Evolutionary conservation across 306 rosid genomes (phyloP).

Genomic region (Begonia loranthoides): DNA sequence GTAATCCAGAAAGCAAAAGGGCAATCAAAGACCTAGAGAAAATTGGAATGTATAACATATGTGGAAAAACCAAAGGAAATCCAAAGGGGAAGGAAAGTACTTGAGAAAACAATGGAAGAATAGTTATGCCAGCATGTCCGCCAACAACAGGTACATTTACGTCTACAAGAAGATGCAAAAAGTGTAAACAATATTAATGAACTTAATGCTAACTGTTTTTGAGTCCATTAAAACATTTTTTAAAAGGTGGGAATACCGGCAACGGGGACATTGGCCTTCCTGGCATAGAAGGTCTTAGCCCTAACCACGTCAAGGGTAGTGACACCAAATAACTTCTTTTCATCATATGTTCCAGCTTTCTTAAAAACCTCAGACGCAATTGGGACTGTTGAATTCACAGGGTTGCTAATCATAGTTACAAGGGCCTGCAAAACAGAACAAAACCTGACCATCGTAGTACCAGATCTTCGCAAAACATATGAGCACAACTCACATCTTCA

Average conservation of each 20-base stretch:
- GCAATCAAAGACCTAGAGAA: not conserved
- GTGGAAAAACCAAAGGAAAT: slow-evolving; percentile 1
- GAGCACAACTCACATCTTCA: not conserved
- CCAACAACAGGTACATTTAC: slow-evolving; percentile 96
- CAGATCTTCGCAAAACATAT: not conserved
- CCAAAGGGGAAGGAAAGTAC: slow-evolving; percentile 18
- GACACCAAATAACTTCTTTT: slow-evolving; percentile 81
- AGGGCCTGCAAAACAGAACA: slow-evolving; percentile 39
- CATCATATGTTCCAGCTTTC: slow-evolving; percentile 81
- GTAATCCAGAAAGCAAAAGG: not conserved
- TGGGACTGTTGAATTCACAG: slow-evolving; percentile 94
- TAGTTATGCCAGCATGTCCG: slow-evolving; percentile 95
- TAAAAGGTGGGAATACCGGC: slow-evolving; percentile 39
- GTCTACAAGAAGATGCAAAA: slow-evolving; percentile 34
- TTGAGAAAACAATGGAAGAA: slow-evolving; percentile 95
- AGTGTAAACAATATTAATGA: too few relatives aligned
- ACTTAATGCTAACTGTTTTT: too few relatives aligned
- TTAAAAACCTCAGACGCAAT: slow-evolving; percentile 96
- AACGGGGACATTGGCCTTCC: slow-evolving; percentile 71
- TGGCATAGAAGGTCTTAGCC: slow-evolving; percentile 95
- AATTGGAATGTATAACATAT: not conserved
- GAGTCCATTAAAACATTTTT: not conserved
- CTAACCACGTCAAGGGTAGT: slow-evolving; percentile 97
- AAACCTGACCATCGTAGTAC: not conserved
- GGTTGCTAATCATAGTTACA: slow-evolving; percentile 92